Base-by-base conservation (phyloP, 768 basidiomycete genomes). In the Phaeolepiota aurea region DNA sequence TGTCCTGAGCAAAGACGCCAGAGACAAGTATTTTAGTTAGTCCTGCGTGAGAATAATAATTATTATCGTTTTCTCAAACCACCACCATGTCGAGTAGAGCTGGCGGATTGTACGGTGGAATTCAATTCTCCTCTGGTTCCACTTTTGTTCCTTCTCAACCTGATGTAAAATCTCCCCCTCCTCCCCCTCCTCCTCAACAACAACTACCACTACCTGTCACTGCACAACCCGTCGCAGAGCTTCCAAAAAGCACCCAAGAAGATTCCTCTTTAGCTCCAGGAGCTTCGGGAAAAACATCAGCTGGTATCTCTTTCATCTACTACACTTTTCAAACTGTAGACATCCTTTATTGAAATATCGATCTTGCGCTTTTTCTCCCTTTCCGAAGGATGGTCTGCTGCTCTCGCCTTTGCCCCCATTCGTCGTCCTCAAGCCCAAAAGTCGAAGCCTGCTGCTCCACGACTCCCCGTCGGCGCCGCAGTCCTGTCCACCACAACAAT, bases 381-480 rank as follows among this genome's bases (percentile, higher is more conserved):
- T 42, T 38, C 47, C 53, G 48, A 72, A 89, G 87, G 79, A 61
- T 91, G 89, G 87, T 91, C 88, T 51, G 82, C 88, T 47, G 76
- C 87, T 11, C 82, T 91, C 48, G 89, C 87, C 13, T 92, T 91
- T 53, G 89, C 88, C 5, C 89, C 89, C 33, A 70, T 87, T 40
- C 78, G 87, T 39, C 72, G 87, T 48, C 68, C 65, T 34, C 65
- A 59, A 44, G 62, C 64, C 18, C 65, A 64, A 46, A 90, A 87
- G 54, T 44, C 73, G 25, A 89, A 87, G 57, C 58, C 68, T 1
- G 46, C 66, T 1, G 61, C 64, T 7, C 57, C 65, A 2, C 68
- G 81, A 12, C 59, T 82, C 3, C 81, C 84, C 10, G 71, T 76
- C 0, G 84, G 80, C 19, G 82, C 79, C 5, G 68, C 77, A 3